These are phyloP conservation scores for Senecio squalidus DNA, from an alignment of 140 eudicot species.

Conservation along the genomic window DNA sequence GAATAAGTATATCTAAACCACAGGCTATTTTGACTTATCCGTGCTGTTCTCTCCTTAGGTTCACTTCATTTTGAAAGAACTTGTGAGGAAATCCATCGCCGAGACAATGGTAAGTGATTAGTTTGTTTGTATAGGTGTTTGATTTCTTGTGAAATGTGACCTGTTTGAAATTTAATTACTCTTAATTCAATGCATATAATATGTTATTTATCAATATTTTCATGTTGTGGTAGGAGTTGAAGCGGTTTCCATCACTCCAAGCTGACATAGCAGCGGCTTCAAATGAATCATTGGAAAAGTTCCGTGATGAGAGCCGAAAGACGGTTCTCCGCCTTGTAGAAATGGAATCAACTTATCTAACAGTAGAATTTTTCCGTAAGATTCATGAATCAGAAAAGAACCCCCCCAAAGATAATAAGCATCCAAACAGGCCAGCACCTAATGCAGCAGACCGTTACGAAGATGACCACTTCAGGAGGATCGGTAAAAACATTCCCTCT, in stretches of 20 bases:
- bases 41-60: constrained; percentile 46
- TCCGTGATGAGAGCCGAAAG: constrained; percentile 93
- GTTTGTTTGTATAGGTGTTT: constrained; percentile 3
- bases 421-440: constrained; percentile 37
- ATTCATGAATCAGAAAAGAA: constrained; percentile 79
- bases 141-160: constrained; percentile 1
- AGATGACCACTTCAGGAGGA: constrained; percentile 72
- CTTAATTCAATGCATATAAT: background rate
- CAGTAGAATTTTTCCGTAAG: constrained; percentile 88
- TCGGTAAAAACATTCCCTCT: constrained; percentile 43
- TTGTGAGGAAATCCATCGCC: constrained; percentile 86
- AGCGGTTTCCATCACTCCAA: constrained; percentile 94
- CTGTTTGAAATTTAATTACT: background rate
- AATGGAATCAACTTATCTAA: constrained; percentile 94
- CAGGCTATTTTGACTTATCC: background rate
- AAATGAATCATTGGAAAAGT: constrained; percentile 81
- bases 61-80: constrained; percentile 87
- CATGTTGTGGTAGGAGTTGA: constrained; percentile 55
- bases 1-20: background rate
- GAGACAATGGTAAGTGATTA: constrained; percentile 61
- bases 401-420: constrained; percentile 33
- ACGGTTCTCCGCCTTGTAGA: constrained; percentile 87
- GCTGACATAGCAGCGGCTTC: constrained; percentile 91
- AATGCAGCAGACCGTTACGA: constrained; percentile 77
- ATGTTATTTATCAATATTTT: background rate